phyloP scores from a whole-genome alignment of 2,329 filamentous ascomycete species.

The Zymoseptoria passerinii region DNA sequence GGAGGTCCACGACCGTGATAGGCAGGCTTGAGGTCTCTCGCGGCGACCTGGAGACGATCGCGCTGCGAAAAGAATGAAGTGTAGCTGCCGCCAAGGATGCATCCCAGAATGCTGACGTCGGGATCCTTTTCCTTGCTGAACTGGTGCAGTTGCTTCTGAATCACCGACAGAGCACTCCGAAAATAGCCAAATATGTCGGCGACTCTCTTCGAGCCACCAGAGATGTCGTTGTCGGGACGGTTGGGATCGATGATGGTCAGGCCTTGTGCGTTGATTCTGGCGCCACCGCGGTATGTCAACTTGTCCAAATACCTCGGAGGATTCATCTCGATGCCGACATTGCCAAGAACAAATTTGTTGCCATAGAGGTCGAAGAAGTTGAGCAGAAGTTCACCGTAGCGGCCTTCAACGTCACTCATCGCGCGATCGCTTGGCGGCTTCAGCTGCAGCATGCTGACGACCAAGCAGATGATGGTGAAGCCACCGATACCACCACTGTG shows the following conservation, averaged over 20 bases:
- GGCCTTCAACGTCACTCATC: conserved; percentile 51
- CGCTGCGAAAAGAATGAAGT: conserved; percentile 63
- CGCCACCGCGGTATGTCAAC: conserved; percentile 43
- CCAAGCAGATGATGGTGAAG: conserved; percentile 87
- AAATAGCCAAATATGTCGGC: conserved; percentile 61
- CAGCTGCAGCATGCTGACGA: conserved; percentile 78
- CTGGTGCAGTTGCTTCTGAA: conserved; percentile 37
- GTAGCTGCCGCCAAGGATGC: conserved; percentile 72
- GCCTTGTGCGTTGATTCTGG: conserved; percentile 51
- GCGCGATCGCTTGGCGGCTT: conserved; percentile 62
- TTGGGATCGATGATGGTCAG: conserved; percentile 92
- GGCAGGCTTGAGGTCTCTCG: not conserved
- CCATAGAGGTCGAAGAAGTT: conserved; percentile 89
- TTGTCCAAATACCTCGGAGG: conserved; percentile 71
- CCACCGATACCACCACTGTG: conserved; percentile 85
- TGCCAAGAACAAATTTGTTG: conserved; percentile 63
- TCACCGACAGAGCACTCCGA: conserved; percentile 49
- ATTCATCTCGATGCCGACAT: conserved; percentile 65
- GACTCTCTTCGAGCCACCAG: conserved; percentile 72
- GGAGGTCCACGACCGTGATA: not conserved
- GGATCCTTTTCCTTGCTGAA: conserved; percentile 32
- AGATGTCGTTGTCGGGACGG: conserved; percentile 74
- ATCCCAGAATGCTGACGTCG: conserved; percentile 55
- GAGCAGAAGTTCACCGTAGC: conserved; percentile 74
- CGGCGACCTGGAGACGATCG: conserved; percentile 21